Evolutionary conservation across 1,139 yeast species (phyloP).

Genomic region (Blastobotrys aristatus): DNA sequence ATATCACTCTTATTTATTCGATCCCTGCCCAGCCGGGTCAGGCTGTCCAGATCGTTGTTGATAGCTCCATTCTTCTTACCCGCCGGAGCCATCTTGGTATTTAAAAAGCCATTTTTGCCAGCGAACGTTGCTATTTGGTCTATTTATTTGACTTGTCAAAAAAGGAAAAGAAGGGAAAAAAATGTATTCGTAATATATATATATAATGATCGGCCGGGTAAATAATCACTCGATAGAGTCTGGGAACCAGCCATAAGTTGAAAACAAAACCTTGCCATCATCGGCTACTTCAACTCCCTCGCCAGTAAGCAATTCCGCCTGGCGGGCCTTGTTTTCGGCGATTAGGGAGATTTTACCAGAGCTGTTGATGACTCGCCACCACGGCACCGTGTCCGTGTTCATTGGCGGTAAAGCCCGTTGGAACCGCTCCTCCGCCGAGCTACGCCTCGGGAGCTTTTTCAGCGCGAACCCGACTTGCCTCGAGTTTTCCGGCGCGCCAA

Average conservation of each 20-base stretch:
- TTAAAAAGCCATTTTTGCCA: conserved; percentile 8
- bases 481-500: conserved; percentile 59
- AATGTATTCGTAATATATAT: too few species aligned
- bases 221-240: conserved; percentile 27
- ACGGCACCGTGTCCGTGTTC: conserved; percentile 48
- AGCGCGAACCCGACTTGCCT: conserved; percentile 71
- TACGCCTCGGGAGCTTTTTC: conserved; percentile 42
- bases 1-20: conserved; percentile 55
- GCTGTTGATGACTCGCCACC: conserved; percentile 75
- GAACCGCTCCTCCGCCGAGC: conserved; percentile 11
- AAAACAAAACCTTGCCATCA: conserved; percentile 41
- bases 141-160: neutral
- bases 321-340: conserved; percentile 42
- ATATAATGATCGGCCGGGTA: neutral
- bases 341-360: conserved; percentile 52
- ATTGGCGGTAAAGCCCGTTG: conserved; percentile 22
- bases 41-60: conserved; percentile 1
- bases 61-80: neutral
- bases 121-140: conserved; percentile 1
- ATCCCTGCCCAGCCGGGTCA: conserved; percentile 37
- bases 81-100: conserved; percentile 5
- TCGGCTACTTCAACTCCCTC: conserved; percentile 48
- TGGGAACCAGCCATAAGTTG: conserved; percentile 66
- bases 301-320: conserved; percentile 41
- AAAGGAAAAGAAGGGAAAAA: neutral